Evolutionary conservation across 2,329 filamentous ascomycete species (phyloP).

Genomic region (Exophiala xenobiotica): DNA sequence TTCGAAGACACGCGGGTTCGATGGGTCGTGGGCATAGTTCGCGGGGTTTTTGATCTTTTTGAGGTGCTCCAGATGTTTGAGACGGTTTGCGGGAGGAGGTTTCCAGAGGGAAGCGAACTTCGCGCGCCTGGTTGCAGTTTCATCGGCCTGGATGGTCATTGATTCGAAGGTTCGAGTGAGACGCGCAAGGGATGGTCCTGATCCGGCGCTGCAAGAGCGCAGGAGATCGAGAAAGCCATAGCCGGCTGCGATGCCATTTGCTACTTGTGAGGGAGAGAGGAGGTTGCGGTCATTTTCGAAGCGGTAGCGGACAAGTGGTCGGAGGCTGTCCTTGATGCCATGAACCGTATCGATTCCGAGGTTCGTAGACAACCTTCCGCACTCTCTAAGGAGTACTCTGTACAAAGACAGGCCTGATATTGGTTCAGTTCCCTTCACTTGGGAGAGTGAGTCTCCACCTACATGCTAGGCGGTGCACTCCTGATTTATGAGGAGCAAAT

Average conservation of each 20-base stretch:
- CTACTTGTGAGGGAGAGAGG: constrained; percentile 40
- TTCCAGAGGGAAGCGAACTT: constrained; percentile 13
- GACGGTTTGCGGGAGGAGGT: constrained; percentile 7
- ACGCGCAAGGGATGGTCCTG: constrained; percentile 7
- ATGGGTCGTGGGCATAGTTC: constrained; percentile 10
- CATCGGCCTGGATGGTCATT: constrained; percentile 9
- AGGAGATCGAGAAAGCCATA: constrained; percentile 36
- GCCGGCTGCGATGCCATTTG: constrained; percentile 42
- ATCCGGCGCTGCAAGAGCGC: constrained; percentile 11
- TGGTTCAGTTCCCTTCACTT: not conserved
- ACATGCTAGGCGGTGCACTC: constrained; percentile 48
- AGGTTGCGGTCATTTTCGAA: constrained; percentile 42
- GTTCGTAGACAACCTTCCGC: constrained; percentile 33
- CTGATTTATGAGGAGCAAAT: constrained; percentile 37
- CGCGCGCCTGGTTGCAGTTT: constrained; percentile 2
- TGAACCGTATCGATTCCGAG: constrained; percentile 17
- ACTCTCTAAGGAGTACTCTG: constrained; percentile 46
- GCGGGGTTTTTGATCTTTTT: constrained; percentile 7
- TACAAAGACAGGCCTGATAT: constrained; percentile 45
- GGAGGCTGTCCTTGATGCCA: constrained; percentile 25
- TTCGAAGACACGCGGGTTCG: constrained; percentile 20
- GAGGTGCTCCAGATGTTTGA: constrained; percentile 15
- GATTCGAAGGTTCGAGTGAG: constrained; percentile 17
- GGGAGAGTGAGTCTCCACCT: constrained; percentile 27
- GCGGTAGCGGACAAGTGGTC: constrained; percentile 36